Evolutionary conservation across 495 filamentous ascomycete species (phyloP), one percentile per base, ranked within the genome.

Genomic region (Penicillium verhagenii): DNA sequence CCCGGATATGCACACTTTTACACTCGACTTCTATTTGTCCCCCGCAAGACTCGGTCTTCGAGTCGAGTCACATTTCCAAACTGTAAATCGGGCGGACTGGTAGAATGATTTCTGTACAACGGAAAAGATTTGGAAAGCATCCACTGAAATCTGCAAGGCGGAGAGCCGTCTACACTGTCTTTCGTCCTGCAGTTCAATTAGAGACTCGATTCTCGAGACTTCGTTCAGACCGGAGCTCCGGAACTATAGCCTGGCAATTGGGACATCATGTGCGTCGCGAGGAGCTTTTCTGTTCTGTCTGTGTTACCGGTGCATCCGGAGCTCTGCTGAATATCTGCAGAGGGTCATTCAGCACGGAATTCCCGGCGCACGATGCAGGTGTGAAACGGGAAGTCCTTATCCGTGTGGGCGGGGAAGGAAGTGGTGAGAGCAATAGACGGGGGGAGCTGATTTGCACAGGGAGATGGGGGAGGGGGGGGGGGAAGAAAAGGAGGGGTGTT

Each of bases 171-270:
- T 35, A 35, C 33, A 35, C 33, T 35, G 33, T 14, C 33, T 37
- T 21, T 8, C 18, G 20, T 11, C 31, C 23, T 7, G 42, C 25
- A 52, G 46, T 26, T 35, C n/a, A n/a, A n/a, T n/a, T 5, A 35
- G 33, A 16, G 14, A 16, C 14, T 16, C 33, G 33, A 16, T 21
- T 23, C 20, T 45, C 8, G 48, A 46, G 18, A 39, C 37, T 45
- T 18, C 29, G 33, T 28, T 4, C 23, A 51, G 16, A 37, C 58
- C 64, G 64, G 61, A 67, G 53, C 43, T 10, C 52, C 61, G 58
- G 61, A 56, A 54, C 60, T 54, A 37, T 23, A 40, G 29, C 19
- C 38, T 55, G 33, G 40, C 31, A 18, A 19, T 31, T 31, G 43
- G 23, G 33, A 43, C 7, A 53, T 64, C 57, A 58, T 56, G 50